Evolutionary conservation across 2,329 filamentous ascomycete species (phyloP), one percentile per base, ranked within the genome.

Genomic region (Raffaelea deltoideospora): DNA sequence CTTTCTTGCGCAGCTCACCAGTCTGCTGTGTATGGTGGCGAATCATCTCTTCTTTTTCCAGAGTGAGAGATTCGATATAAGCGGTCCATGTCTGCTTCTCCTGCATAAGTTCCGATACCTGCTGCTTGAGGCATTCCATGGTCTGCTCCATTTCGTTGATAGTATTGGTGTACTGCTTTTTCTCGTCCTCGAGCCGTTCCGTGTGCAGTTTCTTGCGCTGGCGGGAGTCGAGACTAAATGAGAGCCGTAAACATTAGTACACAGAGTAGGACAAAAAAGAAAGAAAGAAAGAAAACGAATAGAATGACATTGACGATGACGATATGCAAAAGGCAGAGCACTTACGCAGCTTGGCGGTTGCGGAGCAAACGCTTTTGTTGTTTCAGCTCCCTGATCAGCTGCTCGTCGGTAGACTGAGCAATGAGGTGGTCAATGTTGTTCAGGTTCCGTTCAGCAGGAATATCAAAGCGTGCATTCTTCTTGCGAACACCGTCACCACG

Each of bases 151-250:
- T 68, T 38, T 79, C 71, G 47, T 63, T 72, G 53, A 95, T 82
- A 53, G 82, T 63, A 48, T 73, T 71, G 38, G 79, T 82, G 64
- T 76, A 92, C 41, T 82, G 74, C 67, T 95, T 95, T 70, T 96
- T 95, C 65, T 96, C 88, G 57, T 90, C 81, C 58, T 96, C 90
- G 32, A 96, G 74, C 49, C 90, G 79, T 63, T 96, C 90, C 24
- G 90, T 96, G 63, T 96, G 88, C 61, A 85, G 81, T 73, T 96
- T 96, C 71, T 96, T 98, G 50, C 90, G 79, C 59, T 96, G 88
- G 47, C 90, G 77, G 31, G 90, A 96, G 62, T 96, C 88, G 50
- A 98, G 80, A 47, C 85, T 93, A 50, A 18, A 37, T 29, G 34
- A 35, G 18, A 30, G 39, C 43, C 37, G 39, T 38, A 17, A 34